Percentiles rank a stretch among this genome's conserved stretches.
Conservation (phyloP, 805 yeast genomes). For the Pichia membranifaciens region DNA sequence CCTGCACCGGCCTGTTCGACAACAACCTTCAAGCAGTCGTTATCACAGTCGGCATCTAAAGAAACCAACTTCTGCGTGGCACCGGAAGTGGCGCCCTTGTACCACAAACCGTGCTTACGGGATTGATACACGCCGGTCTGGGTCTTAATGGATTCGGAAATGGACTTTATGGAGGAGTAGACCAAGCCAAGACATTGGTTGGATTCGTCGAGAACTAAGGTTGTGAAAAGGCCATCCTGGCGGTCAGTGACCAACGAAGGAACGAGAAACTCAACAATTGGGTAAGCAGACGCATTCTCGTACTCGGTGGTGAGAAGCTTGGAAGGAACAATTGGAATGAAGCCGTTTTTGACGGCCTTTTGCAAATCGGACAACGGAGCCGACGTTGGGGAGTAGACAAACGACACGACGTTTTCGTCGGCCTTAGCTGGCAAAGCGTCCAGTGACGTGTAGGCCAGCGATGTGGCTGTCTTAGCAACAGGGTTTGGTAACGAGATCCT, state of each 20-base stretch:
- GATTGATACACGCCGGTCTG: slow-evolving; percentile 91
- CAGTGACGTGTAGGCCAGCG: slow-evolving; percentile 14
- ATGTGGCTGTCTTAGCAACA: slow-evolving; percentile 6
- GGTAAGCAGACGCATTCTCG: slow-evolving; percentile 22
- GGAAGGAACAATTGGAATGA: slow-evolving; percentile 31
- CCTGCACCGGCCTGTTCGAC: slow-evolving; percentile 85
- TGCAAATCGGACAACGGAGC: not conserved
- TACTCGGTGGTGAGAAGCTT: slow-evolving; percentile 31
- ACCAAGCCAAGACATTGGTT: slow-evolving; percentile 83
- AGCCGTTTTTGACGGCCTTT: slow-evolving; percentile 24
- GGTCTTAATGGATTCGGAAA: slow-evolving; percentile 73
- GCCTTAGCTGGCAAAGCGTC: not conserved
- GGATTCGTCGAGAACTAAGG: slow-evolving; percentile 66
- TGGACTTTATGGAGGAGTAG: slow-evolving; percentile 79
- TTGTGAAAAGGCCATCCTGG: slow-evolving; percentile 76
- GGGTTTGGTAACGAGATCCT: slow-evolving; percentile 16
- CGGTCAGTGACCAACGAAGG: slow-evolving; percentile 71
- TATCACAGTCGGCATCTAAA: slow-evolving; percentile 82
- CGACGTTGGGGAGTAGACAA: not conserved
- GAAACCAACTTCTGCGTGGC: slow-evolving; percentile 75
- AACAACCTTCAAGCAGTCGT: slow-evolving; percentile 80
- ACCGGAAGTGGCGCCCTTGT: slow-evolving; percentile 94
- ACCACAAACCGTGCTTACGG: slow-evolving; percentile 90
- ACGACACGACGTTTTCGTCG: slow-evolving; percentile 5
- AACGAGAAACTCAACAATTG: slow-evolving; percentile 36